Conservation (phyloP, 768 basidiomycete species). For the Mycena rosella region DNA sequence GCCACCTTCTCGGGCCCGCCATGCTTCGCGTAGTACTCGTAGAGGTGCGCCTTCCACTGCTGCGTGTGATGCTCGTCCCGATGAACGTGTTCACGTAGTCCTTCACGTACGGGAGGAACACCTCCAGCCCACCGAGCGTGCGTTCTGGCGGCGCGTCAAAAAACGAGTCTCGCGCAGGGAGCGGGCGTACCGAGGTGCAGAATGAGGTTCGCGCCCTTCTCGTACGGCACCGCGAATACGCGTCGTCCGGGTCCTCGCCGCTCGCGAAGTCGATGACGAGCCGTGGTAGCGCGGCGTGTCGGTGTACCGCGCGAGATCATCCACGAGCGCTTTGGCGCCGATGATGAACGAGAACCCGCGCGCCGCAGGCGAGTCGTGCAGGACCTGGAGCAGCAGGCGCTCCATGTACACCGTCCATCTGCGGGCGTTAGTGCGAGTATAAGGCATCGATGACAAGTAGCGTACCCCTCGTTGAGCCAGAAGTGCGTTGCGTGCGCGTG, state of each 20-base stretch:
- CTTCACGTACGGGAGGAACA: conserved; percentile 86
- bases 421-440: no score
- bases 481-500: conserved; percentile 84
- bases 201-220: conserved; percentile 91
- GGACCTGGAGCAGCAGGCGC: conserved; percentile 76
- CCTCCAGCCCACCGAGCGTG: conserved; percentile 83
- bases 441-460: no score
- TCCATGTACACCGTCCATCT: conserved; percentile 98
- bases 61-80: conserved; percentile 78
- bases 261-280: conserved; percentile 80
- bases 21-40: conserved; percentile 72
- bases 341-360: conserved; percentile 87
- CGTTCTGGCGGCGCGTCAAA: conserved; percentile 57
- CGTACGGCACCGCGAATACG: conserved; percentile 86
- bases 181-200: conserved; percentile 76
- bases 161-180: neutral
- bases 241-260: conserved; percentile 85
- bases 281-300: conserved; percentile 80
- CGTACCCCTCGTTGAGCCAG: conserved; percentile 93
- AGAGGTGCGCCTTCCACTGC: conserved; percentile 68
- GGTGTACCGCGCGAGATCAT: conserved; percentile 75
- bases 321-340: conserved; percentile 77
- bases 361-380: conserved; percentile 75
- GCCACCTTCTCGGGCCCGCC: conserved; percentile 72
- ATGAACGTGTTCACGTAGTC: conserved; percentile 88